Conservation (phyloP, 495 filamentous ascomycete species). For the Penicillium taxi region DNA sequence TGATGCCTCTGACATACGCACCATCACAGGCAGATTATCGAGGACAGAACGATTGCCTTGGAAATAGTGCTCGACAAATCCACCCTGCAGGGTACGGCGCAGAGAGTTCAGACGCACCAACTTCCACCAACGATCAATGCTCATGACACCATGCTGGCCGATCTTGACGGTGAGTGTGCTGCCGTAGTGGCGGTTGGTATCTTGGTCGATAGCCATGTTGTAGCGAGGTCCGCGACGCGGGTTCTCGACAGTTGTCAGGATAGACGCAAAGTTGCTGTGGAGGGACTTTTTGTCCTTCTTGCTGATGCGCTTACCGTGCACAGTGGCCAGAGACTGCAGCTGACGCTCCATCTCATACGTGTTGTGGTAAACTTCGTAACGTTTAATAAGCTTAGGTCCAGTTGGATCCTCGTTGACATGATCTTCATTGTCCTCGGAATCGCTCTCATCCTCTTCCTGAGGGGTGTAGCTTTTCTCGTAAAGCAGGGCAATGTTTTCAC, state of each 20-base stretch:
- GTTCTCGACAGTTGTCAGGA: conserved; percentile 75
- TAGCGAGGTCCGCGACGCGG: conserved; percentile 65
- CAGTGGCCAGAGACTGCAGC: conserved; percentile 45
- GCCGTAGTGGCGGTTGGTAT: conserved; percentile 65
- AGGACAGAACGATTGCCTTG: conserved; percentile 72
- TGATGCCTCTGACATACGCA: conserved; percentile 20
- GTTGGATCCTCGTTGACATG: conserved; percentile 44
- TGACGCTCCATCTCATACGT: conserved; percentile 45
- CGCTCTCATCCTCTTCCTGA: conserved; percentile 47
- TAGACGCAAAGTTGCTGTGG: conserved; percentile 71
- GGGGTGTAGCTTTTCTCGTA: conserved; percentile 74
- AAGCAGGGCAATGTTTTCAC: conserved; percentile 81
- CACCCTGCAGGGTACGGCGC: conserved; percentile 68
- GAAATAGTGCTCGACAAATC: conserved; percentile 78
- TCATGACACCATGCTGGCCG: conserved; percentile 60
- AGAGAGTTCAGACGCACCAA: conserved; percentile 68
- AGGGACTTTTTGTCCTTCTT: conserved; percentile 73
- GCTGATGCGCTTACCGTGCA: conserved; percentile 63
- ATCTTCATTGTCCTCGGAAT: conserved; percentile 42
- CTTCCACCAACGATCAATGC: conserved; percentile 89
- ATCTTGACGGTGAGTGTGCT: conserved; percentile 71
- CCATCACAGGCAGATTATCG: conserved; percentile 58
- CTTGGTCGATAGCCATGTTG: conserved; percentile 62
- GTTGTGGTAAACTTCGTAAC: conserved; percentile 50
- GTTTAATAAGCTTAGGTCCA: conserved; percentile 54